Conservation (phyloP, 179 eudicot species). For the Gypsophila paniculata region DNA sequence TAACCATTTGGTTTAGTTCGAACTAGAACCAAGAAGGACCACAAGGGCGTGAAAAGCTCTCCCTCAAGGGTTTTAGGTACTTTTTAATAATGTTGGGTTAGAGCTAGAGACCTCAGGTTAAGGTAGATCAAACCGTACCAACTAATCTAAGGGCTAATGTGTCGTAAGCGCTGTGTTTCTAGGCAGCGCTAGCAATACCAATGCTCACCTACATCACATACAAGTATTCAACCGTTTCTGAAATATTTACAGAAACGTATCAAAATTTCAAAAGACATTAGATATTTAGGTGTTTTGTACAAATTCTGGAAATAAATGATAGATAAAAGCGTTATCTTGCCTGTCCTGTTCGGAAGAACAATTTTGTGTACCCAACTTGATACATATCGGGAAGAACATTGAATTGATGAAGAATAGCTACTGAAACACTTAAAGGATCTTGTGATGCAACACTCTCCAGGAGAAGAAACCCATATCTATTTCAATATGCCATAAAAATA, state of each 20-base stretch:
- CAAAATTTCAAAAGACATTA: neutral
- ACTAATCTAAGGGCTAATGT: too few relatives aligned
- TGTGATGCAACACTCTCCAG: conserved; percentile 67
- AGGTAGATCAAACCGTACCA: too few relatives aligned
- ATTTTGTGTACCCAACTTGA: conserved; percentile 96
- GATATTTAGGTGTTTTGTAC: neutral
- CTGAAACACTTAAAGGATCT: conserved; percentile 84
- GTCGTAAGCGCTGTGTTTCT: neutral
- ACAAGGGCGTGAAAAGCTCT: too few relatives aligned
- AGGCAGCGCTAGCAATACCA: neutral
- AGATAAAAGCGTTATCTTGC: conserved; percentile 32
- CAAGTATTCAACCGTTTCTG: neutral
- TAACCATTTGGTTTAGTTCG: too few relatives aligned
- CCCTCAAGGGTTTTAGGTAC: too few relatives aligned
- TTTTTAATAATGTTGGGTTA: too few relatives aligned
- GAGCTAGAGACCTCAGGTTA: too few relatives aligned
- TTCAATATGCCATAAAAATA: conserved; percentile 12
- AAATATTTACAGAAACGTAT: neutral
- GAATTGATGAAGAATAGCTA: conserved; percentile 96
- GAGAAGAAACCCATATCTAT: conserved; percentile 92
- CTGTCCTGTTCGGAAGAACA: conserved; percentile 97
- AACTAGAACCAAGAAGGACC: too few relatives aligned
- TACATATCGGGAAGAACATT: conserved; percentile 92
- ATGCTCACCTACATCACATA: neutral
- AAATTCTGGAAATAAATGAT: neutral